phyloP scores from a whole-genome alignment of 2,329 filamentous ascomycete species.

The Neophaeococcomyces mojaviensis region DNA sequence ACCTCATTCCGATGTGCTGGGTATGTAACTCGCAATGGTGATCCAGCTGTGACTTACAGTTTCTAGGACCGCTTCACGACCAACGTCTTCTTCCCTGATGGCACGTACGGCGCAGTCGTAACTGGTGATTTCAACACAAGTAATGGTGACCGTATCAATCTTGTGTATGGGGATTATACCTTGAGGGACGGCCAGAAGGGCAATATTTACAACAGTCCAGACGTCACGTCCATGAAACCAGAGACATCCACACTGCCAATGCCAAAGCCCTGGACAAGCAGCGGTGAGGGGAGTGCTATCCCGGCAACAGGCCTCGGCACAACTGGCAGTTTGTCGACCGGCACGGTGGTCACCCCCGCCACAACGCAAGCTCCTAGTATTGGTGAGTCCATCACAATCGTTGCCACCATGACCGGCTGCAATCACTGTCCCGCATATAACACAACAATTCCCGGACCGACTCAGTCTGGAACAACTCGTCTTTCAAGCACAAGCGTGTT shows the following conservation, averaged over 20 bases:
- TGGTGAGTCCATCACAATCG: conserved; percentile 6
- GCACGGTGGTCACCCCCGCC: not conserved
- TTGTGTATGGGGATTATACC: conserved; percentile 39
- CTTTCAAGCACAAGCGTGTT: not conserved
- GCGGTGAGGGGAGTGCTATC: conserved; percentile 40
- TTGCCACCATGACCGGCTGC: conserved; percentile 6
- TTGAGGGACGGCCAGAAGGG: conserved; percentile 32
- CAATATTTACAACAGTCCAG: conserved; percentile 37
- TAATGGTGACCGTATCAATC: conserved; percentile 33
- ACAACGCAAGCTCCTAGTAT: conserved; percentile 1
- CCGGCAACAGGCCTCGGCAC: conserved; percentile 38
- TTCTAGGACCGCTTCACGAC: conserved; percentile 44
- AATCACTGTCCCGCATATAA: not conserved
- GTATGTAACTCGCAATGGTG: not conserved
- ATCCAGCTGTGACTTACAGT: not conserved
- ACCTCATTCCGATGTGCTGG: conserved; percentile 6
- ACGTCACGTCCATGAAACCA: conserved; percentile 30
- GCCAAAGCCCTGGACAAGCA: conserved; percentile 40
- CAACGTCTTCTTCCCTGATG: conserved; percentile 41
- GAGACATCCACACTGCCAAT: conserved; percentile 39
- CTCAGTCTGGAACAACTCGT: not conserved
- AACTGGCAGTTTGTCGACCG: conserved; percentile 19
- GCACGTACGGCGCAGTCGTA: conserved; percentile 40
- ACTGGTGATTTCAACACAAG: conserved; percentile 36
- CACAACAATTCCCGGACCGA: conserved; percentile 1